Evolutionary conservation across 225 moss, liverwort and hornwort species (phyloP).

Genomic region (Physcomitrium patens): DNA sequence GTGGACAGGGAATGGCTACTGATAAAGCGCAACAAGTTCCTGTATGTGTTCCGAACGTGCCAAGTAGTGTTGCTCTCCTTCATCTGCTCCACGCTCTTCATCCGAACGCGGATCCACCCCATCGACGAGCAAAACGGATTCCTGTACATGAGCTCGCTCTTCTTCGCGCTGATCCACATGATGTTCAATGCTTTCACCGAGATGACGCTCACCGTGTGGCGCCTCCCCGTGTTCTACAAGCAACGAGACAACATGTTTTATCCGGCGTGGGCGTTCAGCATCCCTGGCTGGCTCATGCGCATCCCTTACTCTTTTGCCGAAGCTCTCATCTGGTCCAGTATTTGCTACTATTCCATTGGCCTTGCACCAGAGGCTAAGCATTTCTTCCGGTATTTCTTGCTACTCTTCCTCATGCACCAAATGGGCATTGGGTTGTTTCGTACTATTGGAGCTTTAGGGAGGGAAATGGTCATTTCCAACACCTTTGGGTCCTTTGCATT

Average conservation of each 20-base stretch:
- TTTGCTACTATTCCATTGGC: conserved; percentile 51
- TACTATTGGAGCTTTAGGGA: conserved; percentile 53
- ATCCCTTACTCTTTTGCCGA: conserved; percentile 54
- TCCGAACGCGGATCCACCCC: conserved; percentile 44
- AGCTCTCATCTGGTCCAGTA: conserved; percentile 51
- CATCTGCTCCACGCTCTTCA: conserved; percentile 49
- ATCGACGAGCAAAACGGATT: conserved; percentile 52
- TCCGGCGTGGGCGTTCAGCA: conserved; percentile 55
- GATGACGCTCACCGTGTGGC: conserved; percentile 50
- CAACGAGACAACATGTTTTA: conserved; percentile 60
- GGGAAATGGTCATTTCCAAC: conserved; percentile 57
- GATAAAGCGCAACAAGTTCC: conserved; percentile 55
- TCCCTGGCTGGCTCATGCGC: conserved; percentile 53
- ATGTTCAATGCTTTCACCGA: conserved; percentile 59
- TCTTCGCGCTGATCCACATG: conserved; percentile 60
- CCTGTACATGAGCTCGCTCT: conserved; percentile 49
- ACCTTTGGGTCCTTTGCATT: conserved; percentile 59
- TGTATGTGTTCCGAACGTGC: conserved; percentile 50
- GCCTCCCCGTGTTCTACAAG: conserved; percentile 53
- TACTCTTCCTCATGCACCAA: conserved; percentile 59
- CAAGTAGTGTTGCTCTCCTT: conserved; percentile 44
- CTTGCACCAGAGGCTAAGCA: conserved; percentile 36
- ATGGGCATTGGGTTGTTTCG: conserved; percentile 51
- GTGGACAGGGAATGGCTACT: conserved; percentile 48
- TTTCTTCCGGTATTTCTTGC: conserved; percentile 45